Conservation (phyloP, 495 filamentous ascomycete genomes). For the Penicillium roqueforti region DNA sequence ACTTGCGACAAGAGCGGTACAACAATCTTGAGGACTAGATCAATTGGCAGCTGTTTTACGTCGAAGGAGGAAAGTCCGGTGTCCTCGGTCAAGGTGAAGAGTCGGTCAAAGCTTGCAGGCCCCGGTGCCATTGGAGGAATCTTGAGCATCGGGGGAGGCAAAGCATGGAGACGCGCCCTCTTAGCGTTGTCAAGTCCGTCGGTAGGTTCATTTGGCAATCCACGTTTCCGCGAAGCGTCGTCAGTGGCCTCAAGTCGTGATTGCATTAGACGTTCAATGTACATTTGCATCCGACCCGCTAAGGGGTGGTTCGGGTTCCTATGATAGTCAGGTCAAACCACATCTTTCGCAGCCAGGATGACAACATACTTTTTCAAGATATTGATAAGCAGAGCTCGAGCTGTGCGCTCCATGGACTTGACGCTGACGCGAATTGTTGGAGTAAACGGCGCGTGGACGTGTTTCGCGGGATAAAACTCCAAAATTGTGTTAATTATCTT, state of each 20-base stretch:
- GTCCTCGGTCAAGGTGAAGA: constrained; percentile 81
- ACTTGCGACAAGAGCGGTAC: constrained; percentile 63
- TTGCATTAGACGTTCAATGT: constrained; percentile 73
- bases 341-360: neutral
- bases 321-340: constrained; percentile 1
- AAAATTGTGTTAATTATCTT: constrained; percentile 80
- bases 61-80: constrained; percentile 71
- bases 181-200: constrained; percentile 68
- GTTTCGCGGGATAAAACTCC: constrained; percentile 86
- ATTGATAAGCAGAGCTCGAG: constrained; percentile 74
- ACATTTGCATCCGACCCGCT: constrained; percentile 68
- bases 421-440: constrained; percentile 73
- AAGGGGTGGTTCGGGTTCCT: constrained; percentile 70
- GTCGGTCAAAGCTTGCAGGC: constrained; percentile 67
- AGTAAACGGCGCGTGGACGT: constrained; percentile 70
- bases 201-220: constrained; percentile 57
- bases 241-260: constrained; percentile 71
- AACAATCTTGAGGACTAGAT: constrained; percentile 71
- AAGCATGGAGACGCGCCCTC: constrained; percentile 61
- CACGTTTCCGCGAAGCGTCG: constrained; percentile 67
- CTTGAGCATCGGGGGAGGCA: constrained; percentile 46
- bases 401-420: constrained; percentile 91
- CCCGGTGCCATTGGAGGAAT: constrained; percentile 67
- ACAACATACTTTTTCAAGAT: constrained; percentile 64
- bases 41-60: constrained; percentile 67